A percentile compares a stretch with the other conserved stretches of the same genome.
Conservation (phyloP, 1,284 basidiomycete species). For the Porogramme epimiltina region DNA sequence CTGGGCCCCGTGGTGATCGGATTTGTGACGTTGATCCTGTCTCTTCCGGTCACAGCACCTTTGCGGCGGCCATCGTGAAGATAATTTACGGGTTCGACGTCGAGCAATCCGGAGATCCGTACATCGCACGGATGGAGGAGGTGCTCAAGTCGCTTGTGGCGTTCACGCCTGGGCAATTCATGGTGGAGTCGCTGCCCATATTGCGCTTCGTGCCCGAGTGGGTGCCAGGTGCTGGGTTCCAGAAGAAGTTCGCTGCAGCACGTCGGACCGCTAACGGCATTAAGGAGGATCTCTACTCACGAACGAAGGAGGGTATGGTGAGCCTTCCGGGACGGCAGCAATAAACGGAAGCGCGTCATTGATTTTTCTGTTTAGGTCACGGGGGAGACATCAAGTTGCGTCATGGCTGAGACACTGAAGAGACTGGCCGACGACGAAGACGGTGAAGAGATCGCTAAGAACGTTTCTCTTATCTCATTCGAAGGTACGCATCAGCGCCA, state of each 20-base stretch:
- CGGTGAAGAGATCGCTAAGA: conserved; percentile 7
- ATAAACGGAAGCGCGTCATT: neutral
- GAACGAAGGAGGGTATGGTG: neutral
- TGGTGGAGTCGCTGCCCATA: conserved; percentile 22
- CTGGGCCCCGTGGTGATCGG: neutral
- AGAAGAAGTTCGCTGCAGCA: conserved; percentile 3
- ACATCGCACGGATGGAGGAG: conserved; percentile 16
- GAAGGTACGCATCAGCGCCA: conserved; percentile 1
- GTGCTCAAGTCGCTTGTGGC: conserved; percentile 6
- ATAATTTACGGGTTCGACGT: conserved; percentile 20
- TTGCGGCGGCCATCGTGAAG: conserved; percentile 18
- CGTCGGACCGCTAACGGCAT: neutral
- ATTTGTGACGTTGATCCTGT: neutral
- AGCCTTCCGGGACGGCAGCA: neutral
- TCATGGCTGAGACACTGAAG: neutral
- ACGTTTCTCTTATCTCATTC: conserved; percentile 2
- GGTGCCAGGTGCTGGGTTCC: conserved; percentile 24
- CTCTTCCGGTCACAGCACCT: conserved; percentile 2
- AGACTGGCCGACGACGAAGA: neutral
- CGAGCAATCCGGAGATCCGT: conserved; percentile 8
- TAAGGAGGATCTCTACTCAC: neutral
- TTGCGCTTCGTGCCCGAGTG: conserved; percentile 23
- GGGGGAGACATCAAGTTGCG: neutral
- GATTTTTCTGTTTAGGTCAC: neutral
- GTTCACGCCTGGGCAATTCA: conserved; percentile 12